Conservation (phyloP, 2,329 filamentous ascomycete species). For the Fusarium sp. region DNA sequence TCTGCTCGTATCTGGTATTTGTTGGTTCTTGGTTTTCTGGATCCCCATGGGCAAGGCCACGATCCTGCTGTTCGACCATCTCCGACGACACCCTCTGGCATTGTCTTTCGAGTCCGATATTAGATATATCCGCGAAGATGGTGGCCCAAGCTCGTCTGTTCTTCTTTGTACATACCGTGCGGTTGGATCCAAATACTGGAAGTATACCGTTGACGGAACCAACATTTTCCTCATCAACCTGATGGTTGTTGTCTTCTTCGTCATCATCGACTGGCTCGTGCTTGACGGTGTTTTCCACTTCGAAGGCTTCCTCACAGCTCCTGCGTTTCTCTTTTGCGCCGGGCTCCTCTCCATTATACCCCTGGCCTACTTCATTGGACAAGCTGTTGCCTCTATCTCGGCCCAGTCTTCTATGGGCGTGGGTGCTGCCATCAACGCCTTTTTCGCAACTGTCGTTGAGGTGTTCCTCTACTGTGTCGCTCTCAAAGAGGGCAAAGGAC, state of each 20-base stretch:
- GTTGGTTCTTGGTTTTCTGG: constrained; percentile 97
- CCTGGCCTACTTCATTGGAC: constrained; percentile 97
- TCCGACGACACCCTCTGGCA: constrained; percentile 91
- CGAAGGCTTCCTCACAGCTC: constrained; percentile 80
- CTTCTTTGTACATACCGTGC: constrained; percentile 97
- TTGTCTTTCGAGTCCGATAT: constrained; percentile 92
- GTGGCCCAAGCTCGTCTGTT: constrained; percentile 84
- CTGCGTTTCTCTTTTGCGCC: constrained; percentile 87
- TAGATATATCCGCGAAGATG: constrained; percentile 77
- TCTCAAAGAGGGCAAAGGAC: constrained; percentile 89
- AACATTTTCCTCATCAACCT: constrained; percentile 99
- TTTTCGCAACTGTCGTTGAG: constrained; percentile 97
- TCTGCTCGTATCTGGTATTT: constrained; percentile 86
- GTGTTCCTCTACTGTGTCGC: constrained; percentile 98
- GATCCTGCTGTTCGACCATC: constrained; percentile 87
- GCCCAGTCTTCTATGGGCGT: constrained; percentile 99
- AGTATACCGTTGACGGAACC: constrained; percentile 97
- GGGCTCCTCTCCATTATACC: constrained; percentile 94
- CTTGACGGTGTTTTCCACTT: constrained; percentile 77
- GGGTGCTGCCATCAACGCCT: constrained; percentile 95
- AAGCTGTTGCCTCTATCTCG: constrained; percentile 97
- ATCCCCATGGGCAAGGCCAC: constrained; percentile 99
- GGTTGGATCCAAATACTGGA: constrained; percentile 96
- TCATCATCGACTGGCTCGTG: constrained; percentile 92
- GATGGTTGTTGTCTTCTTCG: constrained; percentile 91